A percentile compares a stretch with the other conserved stretches of the same genome.
Conservation (phyloP, 2,329 filamentous ascomycete species). For the Neofusicoccum ribis region DNA sequence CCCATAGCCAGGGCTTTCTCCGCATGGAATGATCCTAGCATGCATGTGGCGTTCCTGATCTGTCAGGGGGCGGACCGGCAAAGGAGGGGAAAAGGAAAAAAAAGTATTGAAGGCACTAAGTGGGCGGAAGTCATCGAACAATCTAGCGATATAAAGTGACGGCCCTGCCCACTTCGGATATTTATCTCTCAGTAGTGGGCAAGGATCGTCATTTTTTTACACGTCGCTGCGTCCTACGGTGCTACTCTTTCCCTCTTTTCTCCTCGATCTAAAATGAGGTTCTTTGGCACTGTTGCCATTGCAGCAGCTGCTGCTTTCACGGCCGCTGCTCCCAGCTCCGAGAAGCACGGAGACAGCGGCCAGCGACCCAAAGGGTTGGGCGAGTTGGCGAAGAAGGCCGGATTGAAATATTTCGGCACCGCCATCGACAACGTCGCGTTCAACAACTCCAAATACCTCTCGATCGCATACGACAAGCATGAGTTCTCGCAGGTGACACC, state of each 20-base stretch:
- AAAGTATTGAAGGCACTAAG: neutral
- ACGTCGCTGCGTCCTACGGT: neutral
- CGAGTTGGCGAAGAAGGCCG: constrained; percentile 56
- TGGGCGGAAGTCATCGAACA: neutral
- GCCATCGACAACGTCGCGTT: constrained; percentile 60
- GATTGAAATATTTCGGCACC: constrained; percentile 57
- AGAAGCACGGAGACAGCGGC: neutral
- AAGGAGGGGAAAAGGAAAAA: neutral
- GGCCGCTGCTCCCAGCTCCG: constrained; percentile 25
- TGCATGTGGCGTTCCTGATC: neutral
- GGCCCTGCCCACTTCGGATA: neutral
- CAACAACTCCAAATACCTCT: constrained; percentile 56
- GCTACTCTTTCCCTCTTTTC: neutral
- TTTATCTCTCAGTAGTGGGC: neutral
- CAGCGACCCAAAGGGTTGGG: constrained; percentile 41
- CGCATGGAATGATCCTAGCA: neutral
- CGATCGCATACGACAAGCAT: constrained; percentile 54
- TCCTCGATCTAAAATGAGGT: constrained; percentile 29
- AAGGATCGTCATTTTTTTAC: neutral
- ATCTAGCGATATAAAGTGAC: neutral
- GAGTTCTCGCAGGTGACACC: constrained; percentile 68
- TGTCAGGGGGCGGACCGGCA: neutral
- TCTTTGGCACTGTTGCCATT: constrained; percentile 22
- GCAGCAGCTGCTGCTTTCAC: constrained; percentile 23
- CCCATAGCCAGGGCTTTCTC: neutral